These are phyloP conservation scores for Linnemannia exigua DNA, from an alignment of 192 early-diverging fungal species.

Conservation along the genomic window DNA sequence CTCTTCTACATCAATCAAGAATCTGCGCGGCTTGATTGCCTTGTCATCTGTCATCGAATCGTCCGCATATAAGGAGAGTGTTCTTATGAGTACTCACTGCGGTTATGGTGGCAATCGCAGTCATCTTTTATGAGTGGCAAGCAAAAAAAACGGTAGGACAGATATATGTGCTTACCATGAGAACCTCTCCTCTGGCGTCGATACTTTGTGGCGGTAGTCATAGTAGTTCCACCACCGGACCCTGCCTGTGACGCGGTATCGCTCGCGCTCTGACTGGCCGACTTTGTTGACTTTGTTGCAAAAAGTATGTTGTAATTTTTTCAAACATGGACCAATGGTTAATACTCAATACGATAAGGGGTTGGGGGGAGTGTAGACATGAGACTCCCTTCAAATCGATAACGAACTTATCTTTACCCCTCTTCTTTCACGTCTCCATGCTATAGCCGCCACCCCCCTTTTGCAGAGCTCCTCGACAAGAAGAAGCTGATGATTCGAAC, in stretches of 20 bases:
- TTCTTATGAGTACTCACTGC: too few species aligned
- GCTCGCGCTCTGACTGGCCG: not conserved
- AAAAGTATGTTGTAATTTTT: not conserved
- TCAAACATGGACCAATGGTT: not conserved
- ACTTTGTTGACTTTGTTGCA: constrained; percentile 9
- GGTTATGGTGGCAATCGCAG: not conserved
- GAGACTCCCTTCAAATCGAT: not conserved
- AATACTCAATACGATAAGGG: not conserved
- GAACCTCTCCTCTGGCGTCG: constrained; percentile 63
- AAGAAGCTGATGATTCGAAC: too few species aligned
- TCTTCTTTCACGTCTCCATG: not conserved
- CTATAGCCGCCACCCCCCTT: not conserved
- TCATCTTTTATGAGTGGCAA: not conserved
- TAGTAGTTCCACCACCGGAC: constrained; percentile 20
- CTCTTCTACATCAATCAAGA: constrained; percentile 89
- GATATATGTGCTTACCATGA: constrained; percentile 12
- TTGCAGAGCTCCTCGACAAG: not conserved
- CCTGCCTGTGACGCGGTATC: constrained; percentile 14
- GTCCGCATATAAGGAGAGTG: not conserved
- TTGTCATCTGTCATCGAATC: constrained; percentile 65
- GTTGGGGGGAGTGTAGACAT: not conserved
- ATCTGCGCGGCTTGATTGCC: constrained; percentile 73
- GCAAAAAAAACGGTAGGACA: not conserved
- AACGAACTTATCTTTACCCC: not conserved
- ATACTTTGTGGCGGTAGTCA: constrained; percentile 30